Evolutionary conservation across 2,329 filamentous ascomycete species (phyloP).

Genomic region (Thermoascus crustaceus): DNA sequence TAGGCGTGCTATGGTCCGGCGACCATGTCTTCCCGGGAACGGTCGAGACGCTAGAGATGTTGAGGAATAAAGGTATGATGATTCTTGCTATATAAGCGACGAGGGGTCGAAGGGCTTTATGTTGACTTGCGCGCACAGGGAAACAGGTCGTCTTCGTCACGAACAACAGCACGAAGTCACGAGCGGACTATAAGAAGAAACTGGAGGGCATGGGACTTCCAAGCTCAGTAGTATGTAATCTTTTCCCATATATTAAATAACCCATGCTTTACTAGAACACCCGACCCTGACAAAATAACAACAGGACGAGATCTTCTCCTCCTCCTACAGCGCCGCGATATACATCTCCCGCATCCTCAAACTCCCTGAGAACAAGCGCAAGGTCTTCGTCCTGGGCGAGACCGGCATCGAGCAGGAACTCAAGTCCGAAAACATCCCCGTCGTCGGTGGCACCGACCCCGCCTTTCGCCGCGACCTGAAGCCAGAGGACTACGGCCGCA

Average conservation of each 20-base stretch:
- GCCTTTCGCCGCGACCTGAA: conserved; percentile 67
- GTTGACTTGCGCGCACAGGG: conserved; percentile 46
- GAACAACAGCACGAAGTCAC: conserved; percentile 97
- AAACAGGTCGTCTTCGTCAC: conserved; percentile 95
- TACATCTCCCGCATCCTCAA: conserved; percentile 92
- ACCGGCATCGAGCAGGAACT: conserved; percentile 86
- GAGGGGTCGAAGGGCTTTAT: conserved; percentile 5
- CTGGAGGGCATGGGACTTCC: conserved; percentile 74
- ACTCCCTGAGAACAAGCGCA: conserved; percentile 69
- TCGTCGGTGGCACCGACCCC: conserved; percentile 80
- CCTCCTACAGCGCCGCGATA: conserved; percentile 87
- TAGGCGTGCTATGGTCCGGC: conserved; percentile 94
- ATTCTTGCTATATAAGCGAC: not conserved
- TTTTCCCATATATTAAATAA: too few species aligned
- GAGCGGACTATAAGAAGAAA: conserved; percentile 86
- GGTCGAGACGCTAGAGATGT: conserved; percentile 73
- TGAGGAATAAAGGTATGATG: conserved; percentile 67
- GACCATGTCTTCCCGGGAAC: conserved; percentile 80
- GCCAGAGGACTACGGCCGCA: conserved; percentile 67
- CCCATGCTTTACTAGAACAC: too few species aligned
- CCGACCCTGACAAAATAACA: conserved; percentile 2
- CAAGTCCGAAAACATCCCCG: conserved; percentile 65
- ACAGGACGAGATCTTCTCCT: conserved; percentile 88
- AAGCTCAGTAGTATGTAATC: conserved; percentile 49
- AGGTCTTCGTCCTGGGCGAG: conserved; percentile 92